Evolutionary conservation across 768 basidiomycete species (phyloP).

Genomic region (Sarcomyxa edulis): DNA sequence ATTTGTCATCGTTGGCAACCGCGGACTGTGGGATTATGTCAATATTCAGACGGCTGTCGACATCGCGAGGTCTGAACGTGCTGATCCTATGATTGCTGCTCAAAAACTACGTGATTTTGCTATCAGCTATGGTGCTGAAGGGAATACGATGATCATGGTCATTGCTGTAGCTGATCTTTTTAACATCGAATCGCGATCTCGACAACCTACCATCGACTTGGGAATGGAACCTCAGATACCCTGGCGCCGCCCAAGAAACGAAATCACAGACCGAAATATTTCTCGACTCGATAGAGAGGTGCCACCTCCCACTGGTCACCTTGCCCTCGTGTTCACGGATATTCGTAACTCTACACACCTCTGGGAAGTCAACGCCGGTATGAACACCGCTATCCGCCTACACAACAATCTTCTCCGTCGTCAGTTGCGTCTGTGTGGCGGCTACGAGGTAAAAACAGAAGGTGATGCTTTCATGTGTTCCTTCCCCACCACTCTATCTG

Average conservation of each 20-base stretch:
- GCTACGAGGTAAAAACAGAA: conserved; percentile 99
- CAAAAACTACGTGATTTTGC: conserved; percentile 97
- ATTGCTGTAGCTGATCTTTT: conserved; percentile 80
- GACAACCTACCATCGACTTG: conserved; percentile 40
- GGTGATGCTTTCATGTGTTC: conserved; percentile 99
- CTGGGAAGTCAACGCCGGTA: conserved; percentile 95
- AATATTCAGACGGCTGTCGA: conserved; percentile 95
- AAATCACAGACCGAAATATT: conserved; percentile 54
- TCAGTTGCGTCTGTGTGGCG: conserved; percentile 83
- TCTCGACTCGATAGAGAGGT: conserved; percentile 73
- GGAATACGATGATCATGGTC: conserved; percentile 98
- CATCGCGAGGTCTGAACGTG: conserved; percentile 73
- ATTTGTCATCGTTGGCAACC: conserved; percentile 93
- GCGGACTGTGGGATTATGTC: conserved; percentile 90
- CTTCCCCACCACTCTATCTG: conserved; percentile 84
- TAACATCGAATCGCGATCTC: conserved; percentile 32
- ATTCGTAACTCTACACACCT: conserved; percentile 95
- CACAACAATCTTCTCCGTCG: conserved; percentile 87
- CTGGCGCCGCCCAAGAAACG: conserved; percentile 27
- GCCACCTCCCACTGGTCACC: conserved; percentile 75
- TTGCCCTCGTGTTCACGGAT: conserved; percentile 96
- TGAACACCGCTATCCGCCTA: conserved; percentile 88
- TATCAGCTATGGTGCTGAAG: conserved; percentile 92
- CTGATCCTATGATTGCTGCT: conserved; percentile 73
- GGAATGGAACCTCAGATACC: conserved; percentile 32